phyloP scores from a whole-genome alignment of 257 asterid genomes.

The Oldenlandia corymbosa region DNA sequence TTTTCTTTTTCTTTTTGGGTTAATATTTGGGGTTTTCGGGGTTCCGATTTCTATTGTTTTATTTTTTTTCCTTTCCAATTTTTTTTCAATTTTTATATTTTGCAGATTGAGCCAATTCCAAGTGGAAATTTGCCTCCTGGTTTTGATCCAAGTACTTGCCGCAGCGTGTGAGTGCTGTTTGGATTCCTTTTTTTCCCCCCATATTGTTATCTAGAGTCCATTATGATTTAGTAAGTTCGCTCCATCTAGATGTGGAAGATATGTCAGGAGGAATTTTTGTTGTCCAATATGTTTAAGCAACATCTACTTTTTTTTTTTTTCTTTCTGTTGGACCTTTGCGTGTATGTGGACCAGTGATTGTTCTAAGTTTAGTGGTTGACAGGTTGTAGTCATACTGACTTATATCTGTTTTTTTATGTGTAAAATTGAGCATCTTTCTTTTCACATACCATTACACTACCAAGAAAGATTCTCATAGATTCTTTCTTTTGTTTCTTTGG shows the following conservation, averaged over 20 bases:
- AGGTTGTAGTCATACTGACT: background rate
- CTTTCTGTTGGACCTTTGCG: no score
- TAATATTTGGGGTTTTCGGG: conserved; percentile 2
- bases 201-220: background rate
- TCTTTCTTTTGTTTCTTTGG: conserved; percentile 10
- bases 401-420: background rate
- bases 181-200: conserved; percentile 5
- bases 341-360: no score
- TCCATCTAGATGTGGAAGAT: background rate
- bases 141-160: conserved; percentile 95
- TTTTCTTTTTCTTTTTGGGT: background rate
- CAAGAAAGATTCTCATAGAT: conserved; percentile 13
- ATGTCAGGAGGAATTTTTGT: background rate
- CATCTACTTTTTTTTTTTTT: background rate
- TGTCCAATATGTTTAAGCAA: background rate
- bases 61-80: conserved; percentile 11
- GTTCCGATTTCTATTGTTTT: conserved; percentile 22
- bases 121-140: conserved; percentile 99
- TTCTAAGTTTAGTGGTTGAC: background rate
- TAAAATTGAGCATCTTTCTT: background rate
- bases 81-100: conserved; percentile 21
- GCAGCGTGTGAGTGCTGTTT: conserved; percentile 89
- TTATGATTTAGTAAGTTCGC: background rate
- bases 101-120: conserved; percentile 96
- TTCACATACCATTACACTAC: background rate